Percentiles rank a stretch among this genome's conserved stretches.
phyloP scores from a whole-genome alignment of 2,329 filamentous ascomycete genomes.

The Diaporthe sp. region DNA sequence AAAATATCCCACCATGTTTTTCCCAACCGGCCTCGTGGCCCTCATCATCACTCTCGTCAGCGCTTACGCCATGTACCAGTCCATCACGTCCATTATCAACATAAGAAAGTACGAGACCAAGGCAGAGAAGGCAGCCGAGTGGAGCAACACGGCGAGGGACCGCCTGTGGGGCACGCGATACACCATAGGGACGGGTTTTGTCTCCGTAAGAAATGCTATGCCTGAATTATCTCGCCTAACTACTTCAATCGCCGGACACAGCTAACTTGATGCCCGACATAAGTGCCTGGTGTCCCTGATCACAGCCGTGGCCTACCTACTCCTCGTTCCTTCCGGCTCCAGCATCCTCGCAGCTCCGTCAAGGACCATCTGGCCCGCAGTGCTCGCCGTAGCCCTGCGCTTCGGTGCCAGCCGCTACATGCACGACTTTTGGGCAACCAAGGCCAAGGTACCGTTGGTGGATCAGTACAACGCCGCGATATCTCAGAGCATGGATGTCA shows the following conservation, averaged over 20 bases:
- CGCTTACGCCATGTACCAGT: slow-evolving; percentile 43
- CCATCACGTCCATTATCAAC: slow-evolving; percentile 45
- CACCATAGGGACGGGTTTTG: slow-evolving; percentile 46
- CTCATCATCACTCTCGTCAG: slow-evolving; percentile 41
- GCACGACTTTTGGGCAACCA: slow-evolving; percentile 46
- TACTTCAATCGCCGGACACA: background rate
- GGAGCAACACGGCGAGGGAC: slow-evolving; percentile 46
- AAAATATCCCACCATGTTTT: slow-evolving; percentile 32
- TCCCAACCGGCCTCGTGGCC: slow-evolving; percentile 39
- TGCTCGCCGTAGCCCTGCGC: slow-evolving; percentile 40
- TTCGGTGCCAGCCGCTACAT: slow-evolving; percentile 44
- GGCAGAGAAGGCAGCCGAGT: slow-evolving; percentile 47
- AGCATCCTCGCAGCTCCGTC: slow-evolving; percentile 31
- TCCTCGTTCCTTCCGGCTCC: slow-evolving; percentile 31
- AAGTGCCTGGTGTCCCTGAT: slow-evolving; percentile 37
- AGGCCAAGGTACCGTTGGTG: slow-evolving; percentile 46
- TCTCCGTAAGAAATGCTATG: slow-evolving; percentile 40
- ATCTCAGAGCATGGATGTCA: slow-evolving; percentile 44
- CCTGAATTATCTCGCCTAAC: background rate
- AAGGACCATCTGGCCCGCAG: slow-evolving; percentile 40
- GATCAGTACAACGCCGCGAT: slow-evolving; percentile 49
- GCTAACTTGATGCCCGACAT: background rate
- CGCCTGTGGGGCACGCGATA: slow-evolving; percentile 46
- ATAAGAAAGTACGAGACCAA: slow-evolving; percentile 47
- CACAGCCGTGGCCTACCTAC: slow-evolving; percentile 33